Percentiles rank a stretch among this genome's conserved stretches.
These are phyloP conservation scores for Pleurotus tuber-regium DNA, from an alignment of 768 basidiomycete genomes.

Conservation along the genomic window DNA sequence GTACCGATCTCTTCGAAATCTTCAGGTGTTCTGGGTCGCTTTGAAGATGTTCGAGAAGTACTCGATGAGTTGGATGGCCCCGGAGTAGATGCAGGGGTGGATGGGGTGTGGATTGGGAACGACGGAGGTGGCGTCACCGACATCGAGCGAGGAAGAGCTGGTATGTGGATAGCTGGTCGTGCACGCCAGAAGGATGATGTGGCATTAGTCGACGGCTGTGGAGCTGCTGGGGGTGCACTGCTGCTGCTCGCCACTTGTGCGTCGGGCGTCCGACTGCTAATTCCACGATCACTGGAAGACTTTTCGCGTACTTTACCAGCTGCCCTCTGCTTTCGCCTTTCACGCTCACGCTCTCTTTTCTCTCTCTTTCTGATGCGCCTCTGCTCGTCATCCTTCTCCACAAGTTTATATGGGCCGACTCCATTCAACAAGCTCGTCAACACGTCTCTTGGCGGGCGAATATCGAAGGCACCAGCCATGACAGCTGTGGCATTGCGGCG, in stretches of 20 bases:
- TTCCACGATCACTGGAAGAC: constrained; percentile 19
- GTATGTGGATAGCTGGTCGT: constrained; percentile 72
- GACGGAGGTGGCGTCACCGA: constrained; percentile 74
- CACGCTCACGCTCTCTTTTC: constrained; percentile 49
- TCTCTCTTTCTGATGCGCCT: constrained; percentile 55
- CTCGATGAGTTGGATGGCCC: constrained; percentile 72
- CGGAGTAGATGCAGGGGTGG: constrained; percentile 71
- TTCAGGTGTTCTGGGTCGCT: constrained; percentile 72
- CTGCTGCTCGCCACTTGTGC: background rate
- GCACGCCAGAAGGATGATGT: constrained; percentile 63
- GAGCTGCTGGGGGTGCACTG: constrained; percentile 25
- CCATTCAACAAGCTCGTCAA: constrained; percentile 80
- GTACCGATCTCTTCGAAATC: constrained; percentile 46
- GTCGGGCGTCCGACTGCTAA: background rate
- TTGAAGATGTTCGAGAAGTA: constrained; percentile 77
- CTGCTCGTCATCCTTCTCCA: constrained; percentile 59
- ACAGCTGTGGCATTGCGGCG: constrained; percentile 73
- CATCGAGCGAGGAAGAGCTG: constrained; percentile 63
- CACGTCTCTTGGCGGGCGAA: constrained; percentile 65
- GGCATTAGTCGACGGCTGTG: constrained; percentile 22
- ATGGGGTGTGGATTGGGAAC: constrained; percentile 38
- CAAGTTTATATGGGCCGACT: constrained; percentile 60
- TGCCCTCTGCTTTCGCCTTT: constrained; percentile 37
- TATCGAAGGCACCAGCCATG: constrained; percentile 74
- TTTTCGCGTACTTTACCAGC: constrained; percentile 32